Base-by-base conservation (phyloP, 495 filamentous ascomycete genomes). In the Clohesyomyces aquaticus region DNA sequence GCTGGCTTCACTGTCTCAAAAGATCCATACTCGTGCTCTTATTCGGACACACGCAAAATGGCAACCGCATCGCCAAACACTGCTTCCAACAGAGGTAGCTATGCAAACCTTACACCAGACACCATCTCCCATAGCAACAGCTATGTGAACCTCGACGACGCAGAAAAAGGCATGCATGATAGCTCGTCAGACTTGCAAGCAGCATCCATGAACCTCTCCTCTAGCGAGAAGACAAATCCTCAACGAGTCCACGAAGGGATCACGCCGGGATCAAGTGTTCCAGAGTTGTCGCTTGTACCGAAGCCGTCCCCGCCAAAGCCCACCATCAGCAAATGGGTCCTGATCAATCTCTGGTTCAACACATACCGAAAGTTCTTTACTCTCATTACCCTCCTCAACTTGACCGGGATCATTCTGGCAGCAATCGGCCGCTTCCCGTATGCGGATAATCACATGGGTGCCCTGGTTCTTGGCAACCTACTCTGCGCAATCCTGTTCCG, bases 341-440 rank as follows among this genome's bases (percentile, higher is more conserved):
- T 76, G 9, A 73, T 77, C 57, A 42, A 64, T 18, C 70, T 79
- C 43, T 79, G 77, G 77, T 77, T 76, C 76, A 79, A 77, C 71
- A 77, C 77, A 29, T 79, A 79, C 61, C 71, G 74, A 18, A 79
- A 77, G 70, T 76, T 79, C 63, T 79, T 79, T 69, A 76, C 68
- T 19, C 74, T 79, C 48, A 73, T 78, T 35, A 74, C 71, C 0
- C 22, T 67, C 46, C 68, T 78, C 60, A 79, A 79, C 68, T 41
- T 76, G 49, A 59, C 62, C 22, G 77, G 77, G n/a, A 76, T 79
- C 46, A 61, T 77, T 59, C 29, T 79, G 65, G 74, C 75, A 0
- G 71, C 70, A 18, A 50, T 74, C 1, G 73, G 71, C n/a, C 60
- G 63, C 32, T 79, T 78, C 55, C 61, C 66, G 8, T 79, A 79